Evolutionary conservation across 2,329 filamentous ascomycete genomes (phyloP).

Genomic region (Verticillium dahliae): DNA sequence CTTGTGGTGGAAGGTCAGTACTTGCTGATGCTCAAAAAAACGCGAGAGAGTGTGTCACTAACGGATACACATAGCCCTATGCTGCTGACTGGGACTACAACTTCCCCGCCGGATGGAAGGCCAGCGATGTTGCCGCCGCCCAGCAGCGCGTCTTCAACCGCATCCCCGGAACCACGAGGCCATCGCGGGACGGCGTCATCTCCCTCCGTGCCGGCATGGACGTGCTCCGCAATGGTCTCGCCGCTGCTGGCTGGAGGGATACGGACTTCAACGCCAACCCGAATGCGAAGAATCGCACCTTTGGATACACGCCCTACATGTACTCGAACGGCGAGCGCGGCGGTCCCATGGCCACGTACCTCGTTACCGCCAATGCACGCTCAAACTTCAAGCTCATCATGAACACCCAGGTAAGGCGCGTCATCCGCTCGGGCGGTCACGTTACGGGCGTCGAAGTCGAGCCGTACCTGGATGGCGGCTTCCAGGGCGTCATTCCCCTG

Average conservation of each 20-base stretch:
- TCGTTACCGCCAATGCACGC: conserved; percentile 52
- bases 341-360: conserved; percentile 66
- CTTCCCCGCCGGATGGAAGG: conserved; percentile 67
- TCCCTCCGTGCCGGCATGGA: conserved; percentile 64
- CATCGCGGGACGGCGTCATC: conserved; percentile 58
- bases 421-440: conserved; percentile 56
- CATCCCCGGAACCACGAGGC: conserved; percentile 63
- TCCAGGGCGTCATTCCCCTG: conserved; percentile 53
- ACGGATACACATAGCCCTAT: conserved; percentile 35
- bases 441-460: conserved; percentile 65
- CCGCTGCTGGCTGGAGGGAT: conserved; percentile 53
- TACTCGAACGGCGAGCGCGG: conserved; percentile 59
- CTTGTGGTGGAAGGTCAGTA: conserved; percentile 55
- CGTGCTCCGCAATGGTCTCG: conserved; percentile 53
- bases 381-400: conserved; percentile 62
- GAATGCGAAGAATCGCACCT: conserved; percentile 59
- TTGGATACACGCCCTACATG: conserved; percentile 60
- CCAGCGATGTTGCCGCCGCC: conserved; percentile 51
- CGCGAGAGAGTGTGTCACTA: too few relatives aligned
- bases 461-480: conserved; percentile 43
- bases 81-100: conserved; percentile 63
- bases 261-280: conserved; percentile 55
- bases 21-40: neutral
- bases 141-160: conserved; percentile 57
- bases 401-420: conserved; percentile 59